Evolutionary conservation across 257 asterid species (phyloP).

Genomic region (Capsicum pubescens): DNA sequence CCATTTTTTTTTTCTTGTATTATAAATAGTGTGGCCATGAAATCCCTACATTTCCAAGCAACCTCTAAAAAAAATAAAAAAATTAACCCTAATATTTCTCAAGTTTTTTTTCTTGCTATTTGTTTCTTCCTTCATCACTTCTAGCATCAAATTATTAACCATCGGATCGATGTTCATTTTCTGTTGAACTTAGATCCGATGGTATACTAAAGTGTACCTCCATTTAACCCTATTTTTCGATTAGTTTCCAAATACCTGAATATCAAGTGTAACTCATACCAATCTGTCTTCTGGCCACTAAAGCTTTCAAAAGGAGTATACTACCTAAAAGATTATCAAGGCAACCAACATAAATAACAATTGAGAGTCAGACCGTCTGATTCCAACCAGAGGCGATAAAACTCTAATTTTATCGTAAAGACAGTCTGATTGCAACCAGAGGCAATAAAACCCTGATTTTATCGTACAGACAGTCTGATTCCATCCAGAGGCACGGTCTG

Average conservation of each 20-base stretch:
- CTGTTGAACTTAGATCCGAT: constrained; percentile 22
- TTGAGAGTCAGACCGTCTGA: background rate
- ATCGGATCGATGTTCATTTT: constrained; percentile 15
- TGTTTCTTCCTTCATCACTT: constrained; percentile 1
- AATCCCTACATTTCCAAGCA: constrained; percentile 22
- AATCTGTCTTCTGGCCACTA: background rate
- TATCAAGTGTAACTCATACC: background rate
- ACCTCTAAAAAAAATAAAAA: background rate
- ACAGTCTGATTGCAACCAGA: too few species aligned
- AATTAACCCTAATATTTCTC: constrained; percentile 2
- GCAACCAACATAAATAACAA: background rate
- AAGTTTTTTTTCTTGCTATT: background rate
- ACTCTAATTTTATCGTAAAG: background rate
- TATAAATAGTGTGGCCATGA: constrained; percentile 25
- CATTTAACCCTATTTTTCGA: background rate
- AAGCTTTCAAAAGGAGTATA: background rate
- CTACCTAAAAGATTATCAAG: background rate
- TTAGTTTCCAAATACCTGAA: background rate
- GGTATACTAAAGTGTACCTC: background rate
- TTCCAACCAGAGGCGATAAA: background rate
- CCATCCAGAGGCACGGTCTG: background rate
- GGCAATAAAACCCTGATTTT: too few species aligned
- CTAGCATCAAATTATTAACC: background rate
- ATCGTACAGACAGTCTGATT: too few species aligned
- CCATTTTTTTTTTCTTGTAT: background rate